Conservation (phyloP, 225 moss, liverwort and hornwort genomes). For the Marchantia polymorpha region DNA sequence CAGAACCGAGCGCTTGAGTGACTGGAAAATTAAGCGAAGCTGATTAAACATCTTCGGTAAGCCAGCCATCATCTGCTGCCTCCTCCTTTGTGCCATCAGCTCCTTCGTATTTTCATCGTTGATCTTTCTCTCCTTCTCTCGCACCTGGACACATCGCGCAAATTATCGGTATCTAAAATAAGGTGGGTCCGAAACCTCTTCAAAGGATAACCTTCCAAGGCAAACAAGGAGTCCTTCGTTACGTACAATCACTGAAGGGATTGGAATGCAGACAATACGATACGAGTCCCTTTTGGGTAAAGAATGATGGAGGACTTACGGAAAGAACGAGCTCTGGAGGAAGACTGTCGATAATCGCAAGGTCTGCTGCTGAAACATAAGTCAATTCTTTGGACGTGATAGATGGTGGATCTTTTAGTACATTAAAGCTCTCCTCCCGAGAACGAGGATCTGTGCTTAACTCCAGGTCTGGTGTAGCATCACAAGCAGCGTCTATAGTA, state of each 20-base stretch:
- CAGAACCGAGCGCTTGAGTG: constrained; percentile 66
- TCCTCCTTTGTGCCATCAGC: constrained; percentile 37
- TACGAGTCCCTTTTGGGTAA: background rate
- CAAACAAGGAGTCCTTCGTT: too few species aligned
- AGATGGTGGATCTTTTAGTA: background rate
- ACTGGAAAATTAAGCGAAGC: constrained; percentile 90
- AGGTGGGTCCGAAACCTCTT: background rate
- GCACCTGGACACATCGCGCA: constrained; percentile 45
- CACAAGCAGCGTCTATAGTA: background rate
- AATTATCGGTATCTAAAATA: background rate
- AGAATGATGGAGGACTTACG: constrained; percentile 37
- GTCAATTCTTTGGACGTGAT: background rate
- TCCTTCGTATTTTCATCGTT: constrained; percentile 55
- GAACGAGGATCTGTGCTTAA: background rate
- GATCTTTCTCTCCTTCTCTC: constrained; percentile 63
- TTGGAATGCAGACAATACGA: background rate
- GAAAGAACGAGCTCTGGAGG: constrained; percentile 70
- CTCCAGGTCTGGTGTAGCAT: background rate
- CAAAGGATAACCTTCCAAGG: background rate
- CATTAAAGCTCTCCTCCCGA: background rate
- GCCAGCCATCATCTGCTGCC: constrained; percentile 75
- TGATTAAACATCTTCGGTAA: constrained; percentile 81
- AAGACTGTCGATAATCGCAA: constrained; percentile 59
- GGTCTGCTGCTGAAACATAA: constrained; percentile 61
- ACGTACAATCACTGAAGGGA: background rate